Conservation (phyloP, 78 protist genomes). For the Pigoraptor vietnamica region DNA sequence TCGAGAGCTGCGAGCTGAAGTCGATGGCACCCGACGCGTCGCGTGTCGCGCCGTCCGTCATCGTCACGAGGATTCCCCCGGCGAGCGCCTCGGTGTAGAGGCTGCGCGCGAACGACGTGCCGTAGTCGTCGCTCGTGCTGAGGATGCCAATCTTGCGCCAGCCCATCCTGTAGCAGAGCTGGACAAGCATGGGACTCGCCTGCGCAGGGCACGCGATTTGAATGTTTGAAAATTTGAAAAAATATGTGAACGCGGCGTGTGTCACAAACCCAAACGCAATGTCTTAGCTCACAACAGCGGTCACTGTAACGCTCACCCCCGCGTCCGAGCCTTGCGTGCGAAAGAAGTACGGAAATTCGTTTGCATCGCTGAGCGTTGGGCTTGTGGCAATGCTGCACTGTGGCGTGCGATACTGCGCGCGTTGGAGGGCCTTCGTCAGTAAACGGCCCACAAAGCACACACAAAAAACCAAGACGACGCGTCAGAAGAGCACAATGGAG, state of each 20-base stretch:
- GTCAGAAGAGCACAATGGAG: too few species aligned
- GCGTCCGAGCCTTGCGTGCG: background rate
- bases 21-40: background rate
- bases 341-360: background rate
- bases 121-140: background rate
- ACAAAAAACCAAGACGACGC: background rate
- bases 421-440: background rate
- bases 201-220: too few species aligned
- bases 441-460: background rate
- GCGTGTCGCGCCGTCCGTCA: background rate
- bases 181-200: background rate
- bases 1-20: background rate
- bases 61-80: background rate
- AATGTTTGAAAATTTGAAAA: too few species aligned
- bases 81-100: background rate
- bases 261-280: background rate
- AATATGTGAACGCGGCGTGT: background rate
- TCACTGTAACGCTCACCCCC: background rate
- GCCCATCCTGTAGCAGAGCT: background rate
- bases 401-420: background rate
- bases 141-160: background rate
- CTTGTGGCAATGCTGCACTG: background rate
- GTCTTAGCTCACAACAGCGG: background rate
- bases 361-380: background rate
- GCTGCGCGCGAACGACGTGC: background rate